These are phyloP conservation scores for Chloranthus sessilifolius DNA, from an alignment of 164 flowering plant species.

Conservation along the genomic window DNA sequence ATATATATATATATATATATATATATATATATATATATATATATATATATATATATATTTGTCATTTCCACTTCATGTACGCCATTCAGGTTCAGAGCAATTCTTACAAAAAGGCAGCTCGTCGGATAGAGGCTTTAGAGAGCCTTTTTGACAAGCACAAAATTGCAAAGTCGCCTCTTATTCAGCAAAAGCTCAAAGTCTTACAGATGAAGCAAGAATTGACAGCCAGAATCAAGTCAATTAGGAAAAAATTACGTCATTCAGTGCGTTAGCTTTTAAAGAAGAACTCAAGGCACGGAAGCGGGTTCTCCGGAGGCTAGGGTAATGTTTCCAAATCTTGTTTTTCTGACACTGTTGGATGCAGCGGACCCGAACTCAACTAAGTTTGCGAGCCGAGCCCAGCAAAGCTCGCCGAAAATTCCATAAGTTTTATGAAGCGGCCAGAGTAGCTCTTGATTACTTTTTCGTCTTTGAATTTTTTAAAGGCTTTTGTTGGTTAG, in stretches of 20 bases:
- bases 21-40: too few relatives aligned
- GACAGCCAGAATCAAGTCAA: conserved; percentile 64
- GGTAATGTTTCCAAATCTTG: conserved; percentile 39
- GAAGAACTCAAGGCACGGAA: conserved; percentile 96
- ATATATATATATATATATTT: too few relatives aligned
- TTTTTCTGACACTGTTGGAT: background rate
- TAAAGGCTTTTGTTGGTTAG: too few relatives aligned
- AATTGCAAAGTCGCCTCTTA: conserved; percentile 71
- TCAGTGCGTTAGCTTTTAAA: conserved; percentile 90
- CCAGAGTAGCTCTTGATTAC: too few relatives aligned
- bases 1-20: too few relatives aligned
- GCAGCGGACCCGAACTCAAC: conserved; percentile 87
- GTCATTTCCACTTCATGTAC: too few relatives aligned
- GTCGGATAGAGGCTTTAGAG: conserved; percentile 85
- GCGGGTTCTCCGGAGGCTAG: conserved; percentile 83
- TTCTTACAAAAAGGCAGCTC: conserved; percentile 66
- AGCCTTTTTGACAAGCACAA: conserved; percentile 74
- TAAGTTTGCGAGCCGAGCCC: too few relatives aligned
- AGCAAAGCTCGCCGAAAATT: too few relatives aligned
- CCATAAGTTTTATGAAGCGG: too few relatives aligned
- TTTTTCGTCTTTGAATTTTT: background rate
- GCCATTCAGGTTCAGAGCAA: conserved; percentile 72
- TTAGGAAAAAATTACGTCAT: conserved; percentile 60
- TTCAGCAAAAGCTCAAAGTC: conserved; percentile 74
- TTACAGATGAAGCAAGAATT: conserved; percentile 76